phyloP scores from a whole-genome alignment of 176 grass and related monocot species.

The Guadua angustifolia region DNA sequence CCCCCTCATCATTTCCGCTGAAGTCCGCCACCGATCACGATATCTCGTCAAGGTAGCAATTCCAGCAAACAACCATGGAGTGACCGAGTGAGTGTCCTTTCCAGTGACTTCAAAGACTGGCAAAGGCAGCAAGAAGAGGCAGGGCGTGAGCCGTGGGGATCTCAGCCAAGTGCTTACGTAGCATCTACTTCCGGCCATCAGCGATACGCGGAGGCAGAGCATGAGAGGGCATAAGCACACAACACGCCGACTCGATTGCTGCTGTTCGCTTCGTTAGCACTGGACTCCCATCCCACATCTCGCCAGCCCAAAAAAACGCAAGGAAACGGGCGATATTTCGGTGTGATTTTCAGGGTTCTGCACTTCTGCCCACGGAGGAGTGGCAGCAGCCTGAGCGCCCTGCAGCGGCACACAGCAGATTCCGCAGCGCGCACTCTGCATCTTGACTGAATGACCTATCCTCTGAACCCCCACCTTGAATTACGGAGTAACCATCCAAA shows the following conservation, averaged over 20 bases:
- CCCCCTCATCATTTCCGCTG: no score
- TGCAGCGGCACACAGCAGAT: slow-evolving; percentile 50
- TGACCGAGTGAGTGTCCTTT: background rate
- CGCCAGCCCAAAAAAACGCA: background rate
- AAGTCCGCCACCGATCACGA: background rate
- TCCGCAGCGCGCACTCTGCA: slow-evolving; percentile 67
- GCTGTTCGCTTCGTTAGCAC: background rate
- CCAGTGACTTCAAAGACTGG: slow-evolving; percentile 6
- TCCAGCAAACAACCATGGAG: background rate
- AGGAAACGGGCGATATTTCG: background rate
- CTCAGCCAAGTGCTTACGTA: background rate
- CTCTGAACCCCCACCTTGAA: slow-evolving; percentile 38
- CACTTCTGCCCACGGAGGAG: slow-evolving; percentile 39
- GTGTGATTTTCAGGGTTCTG: slow-evolving; percentile 3
- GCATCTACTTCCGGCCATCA: background rate
- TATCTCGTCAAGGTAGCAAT: background rate
- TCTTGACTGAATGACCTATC: slow-evolving; percentile 64
- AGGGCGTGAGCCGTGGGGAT: background rate
- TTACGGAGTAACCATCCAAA: slow-evolving; percentile 13
- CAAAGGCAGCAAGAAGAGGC: background rate
- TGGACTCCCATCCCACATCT: background rate
- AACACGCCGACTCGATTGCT: background rate
- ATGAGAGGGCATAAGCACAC: no score
- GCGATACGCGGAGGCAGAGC: background rate
- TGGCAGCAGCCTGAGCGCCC: background rate